These are phyloP conservation scores for Euphorbia lathyris DNA, from an alignment of 345 rosid genomes.

Conservation along the genomic window DNA sequence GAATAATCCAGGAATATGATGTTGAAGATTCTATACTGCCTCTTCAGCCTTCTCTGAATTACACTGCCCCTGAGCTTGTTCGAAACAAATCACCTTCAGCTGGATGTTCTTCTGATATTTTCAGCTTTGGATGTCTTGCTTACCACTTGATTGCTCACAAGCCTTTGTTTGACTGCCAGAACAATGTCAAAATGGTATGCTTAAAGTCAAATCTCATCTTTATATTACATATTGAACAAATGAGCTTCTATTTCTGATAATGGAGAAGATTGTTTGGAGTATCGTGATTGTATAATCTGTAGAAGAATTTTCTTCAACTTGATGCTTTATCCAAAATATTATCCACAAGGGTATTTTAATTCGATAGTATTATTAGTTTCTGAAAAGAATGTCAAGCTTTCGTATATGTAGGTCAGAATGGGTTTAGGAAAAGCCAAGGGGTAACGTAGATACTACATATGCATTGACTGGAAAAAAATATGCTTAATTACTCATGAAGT, in stretches of 20 bases:
- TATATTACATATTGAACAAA: not conserved
- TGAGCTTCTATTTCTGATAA: not conserved
- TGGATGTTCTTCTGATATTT: constrained; percentile 79
- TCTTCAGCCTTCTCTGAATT: constrained; percentile 87
- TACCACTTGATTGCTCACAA: constrained; percentile 85
- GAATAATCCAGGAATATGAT: constrained; percentile 72
- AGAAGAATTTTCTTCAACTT: not conserved
- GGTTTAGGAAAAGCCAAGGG: not conserved
- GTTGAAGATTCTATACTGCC: constrained; percentile 92
- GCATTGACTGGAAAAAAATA: not conserved
- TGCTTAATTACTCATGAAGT: not conserved
- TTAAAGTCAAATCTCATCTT: constrained; percentile 5
- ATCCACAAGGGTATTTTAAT: not conserved
- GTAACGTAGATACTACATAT: not conserved
- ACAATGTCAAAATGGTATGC: constrained; percentile 93
- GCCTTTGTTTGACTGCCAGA: constrained; percentile 90
- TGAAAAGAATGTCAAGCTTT: not conserved
- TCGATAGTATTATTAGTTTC: not conserved
- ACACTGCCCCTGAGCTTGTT: constrained; percentile 91
- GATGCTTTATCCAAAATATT: constrained; percentile 1
- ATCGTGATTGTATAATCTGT: constrained; percentile 1
- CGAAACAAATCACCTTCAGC: constrained; percentile 66
- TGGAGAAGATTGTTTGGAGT: constrained; percentile 3
- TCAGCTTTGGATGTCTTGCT: constrained; percentile 93
- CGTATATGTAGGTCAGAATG: not conserved